Base-by-base conservation (phyloP, 192 early-diverging fungal genomes). In the Haplosporangium gracile region DNA sequence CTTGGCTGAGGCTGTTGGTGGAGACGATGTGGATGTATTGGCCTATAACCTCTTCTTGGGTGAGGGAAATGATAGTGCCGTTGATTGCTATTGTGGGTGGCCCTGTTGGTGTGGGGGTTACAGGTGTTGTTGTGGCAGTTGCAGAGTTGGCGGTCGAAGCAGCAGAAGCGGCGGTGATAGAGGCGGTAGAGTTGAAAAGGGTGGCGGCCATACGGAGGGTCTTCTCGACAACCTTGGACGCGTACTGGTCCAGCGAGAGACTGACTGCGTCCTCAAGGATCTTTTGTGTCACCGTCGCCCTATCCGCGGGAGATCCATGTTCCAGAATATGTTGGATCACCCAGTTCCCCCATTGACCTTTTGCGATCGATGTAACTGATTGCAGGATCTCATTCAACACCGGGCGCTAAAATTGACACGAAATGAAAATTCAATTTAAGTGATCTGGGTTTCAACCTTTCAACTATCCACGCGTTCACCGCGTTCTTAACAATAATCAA, bases 321-420 rank as follows among this genome's bases (percentile, higher is more conserved):
- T 96, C 95, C 9, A 96, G 88, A 3, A 96, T 86, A 78, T 96
- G 95, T 71, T 96, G 95, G 68, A 95, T 94, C 5, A 96, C 95
- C 95, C 95, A 96, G 83, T 96, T 96, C 22, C 95, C 95, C 95
- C 95, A 96, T 81, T 96, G 95, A 18, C 95, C 93, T 83, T 92
- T 92, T 22, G 95, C 91, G 71, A 96, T 93, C 20, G 91, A 89
- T 11, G 91, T 90, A 29, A 93, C 93, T 20, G 90, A 85, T 13
- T 88, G 88, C 20, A 95, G 79, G 16, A 96, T 90, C 74, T 96
- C 95, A 32, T 90, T 82, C 39, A 96, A 60, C 49, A 95, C 92
- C 11, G 91, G 92, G 4, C 89, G 77, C 90, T 91, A 74, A 36
- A 60, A 45, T 10, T 26, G n/a, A 82, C n/a, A 40, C 43, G 47